Evolutionary conservation across 2,329 filamentous ascomycete species (phyloP).

Genomic region (Cladophialophora yegresii): DNA sequence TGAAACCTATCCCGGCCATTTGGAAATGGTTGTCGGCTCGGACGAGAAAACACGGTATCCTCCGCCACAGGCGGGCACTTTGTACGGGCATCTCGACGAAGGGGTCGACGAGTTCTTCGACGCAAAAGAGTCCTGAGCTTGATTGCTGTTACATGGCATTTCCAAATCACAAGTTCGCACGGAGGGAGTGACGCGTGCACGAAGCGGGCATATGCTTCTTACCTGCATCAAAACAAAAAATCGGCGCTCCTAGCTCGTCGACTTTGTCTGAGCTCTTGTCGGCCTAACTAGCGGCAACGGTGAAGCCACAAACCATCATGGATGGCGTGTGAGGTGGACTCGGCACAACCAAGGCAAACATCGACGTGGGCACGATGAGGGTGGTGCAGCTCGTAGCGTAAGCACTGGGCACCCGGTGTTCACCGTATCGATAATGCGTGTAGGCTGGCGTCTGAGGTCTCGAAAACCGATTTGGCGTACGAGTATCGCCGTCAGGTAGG

Average conservation of each 20-base stretch:
- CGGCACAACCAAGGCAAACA: no score
- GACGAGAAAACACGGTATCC: conserved; percentile 17
- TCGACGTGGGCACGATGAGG: conserved; percentile 25
- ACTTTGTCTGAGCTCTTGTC: no score
- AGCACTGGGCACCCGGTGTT: conserved; percentile 22
- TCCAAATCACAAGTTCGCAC: no score
- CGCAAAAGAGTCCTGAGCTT: neutral
- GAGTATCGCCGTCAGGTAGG: conserved; percentile 28
- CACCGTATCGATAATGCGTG: conserved; percentile 27
- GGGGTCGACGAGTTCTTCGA: conserved; percentile 1
- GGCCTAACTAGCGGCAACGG: no score
- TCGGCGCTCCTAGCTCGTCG: no score
- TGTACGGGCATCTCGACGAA: conserved; percentile 18
- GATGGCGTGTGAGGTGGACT: no score
- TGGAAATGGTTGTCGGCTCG: conserved; percentile 29
- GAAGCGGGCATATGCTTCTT: no score
- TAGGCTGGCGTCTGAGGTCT: conserved; percentile 21
- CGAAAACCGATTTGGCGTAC: conserved; percentile 26
- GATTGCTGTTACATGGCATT: no score
- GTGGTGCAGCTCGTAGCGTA: conserved; percentile 29
- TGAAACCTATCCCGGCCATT: conserved; percentile 23
- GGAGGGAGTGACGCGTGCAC: no score
- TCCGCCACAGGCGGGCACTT: conserved; percentile 8
- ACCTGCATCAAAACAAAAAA: no score
- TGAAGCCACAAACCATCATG: no score